Conservation (phyloP, 139 green algal genomes). For the Dunaliella primolecta region DNA sequence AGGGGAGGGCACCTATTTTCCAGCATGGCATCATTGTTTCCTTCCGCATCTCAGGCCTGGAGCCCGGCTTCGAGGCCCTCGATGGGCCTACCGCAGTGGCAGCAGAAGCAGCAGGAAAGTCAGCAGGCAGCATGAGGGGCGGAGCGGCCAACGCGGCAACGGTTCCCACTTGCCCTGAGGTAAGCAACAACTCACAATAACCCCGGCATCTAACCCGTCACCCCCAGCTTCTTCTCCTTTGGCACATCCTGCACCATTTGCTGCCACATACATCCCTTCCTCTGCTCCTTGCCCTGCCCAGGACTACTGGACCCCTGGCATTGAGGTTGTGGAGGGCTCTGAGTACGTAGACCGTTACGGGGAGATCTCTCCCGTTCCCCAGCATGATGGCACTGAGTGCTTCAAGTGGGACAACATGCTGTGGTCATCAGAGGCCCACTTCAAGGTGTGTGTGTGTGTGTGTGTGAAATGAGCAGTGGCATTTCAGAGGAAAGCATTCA, state of each 20-base stretch:
- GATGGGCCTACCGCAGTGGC: neutral
- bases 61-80: neutral
- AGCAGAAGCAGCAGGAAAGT: neutral
- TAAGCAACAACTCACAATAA: neutral
- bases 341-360: conserved; percentile 49
- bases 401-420: conserved; percentile 87
- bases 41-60: neutral
- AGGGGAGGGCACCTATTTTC: neutral
- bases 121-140: neutral
- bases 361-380: conserved; percentile 48
- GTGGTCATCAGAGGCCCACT: conserved; percentile 82
- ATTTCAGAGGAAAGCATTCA: too few species aligned
- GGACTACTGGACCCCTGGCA: conserved; percentile 47
- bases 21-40: neutral
- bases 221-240: neutral
- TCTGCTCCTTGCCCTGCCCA: conserved; percentile 5
- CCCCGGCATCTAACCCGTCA: neutral
- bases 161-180: neutral
- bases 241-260: too few species aligned
- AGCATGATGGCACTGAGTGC: conserved; percentile 87
- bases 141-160: neutral
- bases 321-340: conserved; percentile 42
- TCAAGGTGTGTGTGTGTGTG: conserved; percentile 72
- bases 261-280: neutral
- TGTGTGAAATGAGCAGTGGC: neutral